These are phyloP conservation scores for Eurotiales sp. DNA, from an alignment of 2,329 filamentous ascomycete species.

Conservation along the genomic window DNA sequence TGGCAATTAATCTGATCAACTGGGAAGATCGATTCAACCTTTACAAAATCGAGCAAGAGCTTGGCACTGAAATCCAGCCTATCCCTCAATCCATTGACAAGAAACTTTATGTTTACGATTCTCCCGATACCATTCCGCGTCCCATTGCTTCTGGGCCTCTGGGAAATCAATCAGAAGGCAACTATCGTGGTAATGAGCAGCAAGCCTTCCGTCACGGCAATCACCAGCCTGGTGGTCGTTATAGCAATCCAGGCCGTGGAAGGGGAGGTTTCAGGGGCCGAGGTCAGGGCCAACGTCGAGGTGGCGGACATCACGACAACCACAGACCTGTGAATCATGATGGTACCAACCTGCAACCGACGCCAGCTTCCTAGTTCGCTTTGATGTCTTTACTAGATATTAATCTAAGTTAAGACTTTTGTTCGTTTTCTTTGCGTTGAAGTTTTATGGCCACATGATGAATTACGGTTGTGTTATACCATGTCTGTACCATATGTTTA, in stretches of 20 bases:
- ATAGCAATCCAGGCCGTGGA: slow-evolving; percentile 33
- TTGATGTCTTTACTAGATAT: too few relatives aligned
- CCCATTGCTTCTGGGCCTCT: slow-evolving; percentile 59
- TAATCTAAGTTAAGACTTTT: slow-evolving; percentile 2
- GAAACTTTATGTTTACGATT: slow-evolving; percentile 96
- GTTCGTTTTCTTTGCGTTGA: slow-evolving; percentile 2
- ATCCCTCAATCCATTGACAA: slow-evolving; percentile 95
- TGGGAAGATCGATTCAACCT: slow-evolving; percentile 99
- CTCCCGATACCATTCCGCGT: slow-evolving; percentile 88
- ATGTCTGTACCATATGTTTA: slow-evolving; percentile 15
- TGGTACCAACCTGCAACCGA: slow-evolving; percentile 26
- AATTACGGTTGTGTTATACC: slow-evolving; percentile 13
- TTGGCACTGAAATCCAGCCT: slow-evolving; percentile 96
- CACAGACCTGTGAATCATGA: slow-evolving; percentile 29
- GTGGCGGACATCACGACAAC: slow-evolving; percentile 28
- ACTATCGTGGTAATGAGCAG: slow-evolving; percentile 26
- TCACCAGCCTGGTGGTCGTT: slow-evolving; percentile 35
- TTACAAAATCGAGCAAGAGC: slow-evolving; percentile 96
- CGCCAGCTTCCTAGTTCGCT: slow-evolving; percentile 30
- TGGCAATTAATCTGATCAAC: slow-evolving; percentile 98
- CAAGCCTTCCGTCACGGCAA: slow-evolving; percentile 32
- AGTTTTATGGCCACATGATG: slow-evolving; percentile 14
- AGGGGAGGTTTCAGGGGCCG: slow-evolving; percentile 43
- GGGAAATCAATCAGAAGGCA: slow-evolving; percentile 19
- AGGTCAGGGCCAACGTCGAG: slow-evolving; percentile 41